A percentile compares a stretch with the other conserved stretches of the same genome.
Evolutionary conservation across 1,284 basidiomycete species (phyloP).

Genomic region (Melampsora larici-populina): DNA sequence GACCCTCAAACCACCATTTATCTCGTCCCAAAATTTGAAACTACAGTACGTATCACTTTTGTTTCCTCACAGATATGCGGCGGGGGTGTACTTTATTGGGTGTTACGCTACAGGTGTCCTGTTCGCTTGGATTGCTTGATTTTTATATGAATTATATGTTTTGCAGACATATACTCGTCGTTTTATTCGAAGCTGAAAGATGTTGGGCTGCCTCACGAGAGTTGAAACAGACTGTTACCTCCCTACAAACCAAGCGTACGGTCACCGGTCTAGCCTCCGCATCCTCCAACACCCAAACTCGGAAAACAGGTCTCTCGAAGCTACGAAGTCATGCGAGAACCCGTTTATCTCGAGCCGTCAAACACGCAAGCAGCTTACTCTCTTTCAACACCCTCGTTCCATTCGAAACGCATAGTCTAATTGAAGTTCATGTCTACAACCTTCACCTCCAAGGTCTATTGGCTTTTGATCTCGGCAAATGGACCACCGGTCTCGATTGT

Average conservation of each 20-base stretch:
- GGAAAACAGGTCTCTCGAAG: not conserved
- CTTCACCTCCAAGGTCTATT: conserved; percentile 24
- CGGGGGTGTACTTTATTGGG: no score
- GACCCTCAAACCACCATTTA: no score
- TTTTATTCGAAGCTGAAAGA: conserved; percentile 28
- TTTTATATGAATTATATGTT: no score
- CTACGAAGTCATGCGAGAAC: conserved; percentile 23
- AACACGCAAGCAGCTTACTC: not conserved
- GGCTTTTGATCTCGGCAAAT: conserved; percentile 19
- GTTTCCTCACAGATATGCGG: no score
- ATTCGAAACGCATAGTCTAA: no score
- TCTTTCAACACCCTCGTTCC: conserved; percentile 11
- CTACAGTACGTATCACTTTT: no score
- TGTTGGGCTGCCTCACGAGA: conserved; percentile 33
- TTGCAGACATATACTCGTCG: no score
- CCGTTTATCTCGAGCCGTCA: conserved; percentile 18
- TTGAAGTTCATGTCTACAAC: conserved; percentile 22
- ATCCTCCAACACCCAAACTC: not conserved
- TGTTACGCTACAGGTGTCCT: no score
- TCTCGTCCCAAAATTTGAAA: no score
- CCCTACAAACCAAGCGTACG: not conserved
- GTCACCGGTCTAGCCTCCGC: not conserved
- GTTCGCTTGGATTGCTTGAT: no score
- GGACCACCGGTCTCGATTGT: conserved; percentile 13
- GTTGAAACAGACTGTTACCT: conserved; percentile 9